Percentiles rank a stretch among this genome's conserved stretches.
phyloP scores from a whole-genome alignment of 2,329 filamentous ascomycete genomes.

The Pochonia chlamydosporia region DNA sequence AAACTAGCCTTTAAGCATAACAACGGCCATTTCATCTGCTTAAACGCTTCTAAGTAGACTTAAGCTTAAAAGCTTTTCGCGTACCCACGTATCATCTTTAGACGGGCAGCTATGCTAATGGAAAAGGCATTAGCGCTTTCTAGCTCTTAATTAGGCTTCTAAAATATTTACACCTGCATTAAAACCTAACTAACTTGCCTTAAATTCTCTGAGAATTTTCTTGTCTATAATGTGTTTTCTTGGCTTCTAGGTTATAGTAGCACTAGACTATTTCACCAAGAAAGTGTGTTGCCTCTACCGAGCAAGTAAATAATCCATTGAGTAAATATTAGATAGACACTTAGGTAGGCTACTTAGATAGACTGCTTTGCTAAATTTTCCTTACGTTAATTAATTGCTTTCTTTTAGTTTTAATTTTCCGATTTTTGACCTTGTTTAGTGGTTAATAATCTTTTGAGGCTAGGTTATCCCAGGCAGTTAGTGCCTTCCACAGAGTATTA shows the following conservation, averaged over 20 bases:
- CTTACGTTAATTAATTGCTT: too few relatives aligned
- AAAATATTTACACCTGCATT: constrained; percentile 5
- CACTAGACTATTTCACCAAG: background rate
- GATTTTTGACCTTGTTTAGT: background rate
- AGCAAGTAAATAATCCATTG: constrained; percentile 1
- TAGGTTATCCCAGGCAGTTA: background rate
- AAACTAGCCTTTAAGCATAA: background rate
- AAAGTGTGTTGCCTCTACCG: background rate
- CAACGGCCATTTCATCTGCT: background rate
- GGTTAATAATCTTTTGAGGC: background rate
- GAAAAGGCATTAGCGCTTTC: constrained; percentile 5
- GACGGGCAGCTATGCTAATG: constrained; percentile 8
- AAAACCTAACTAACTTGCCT: constrained; percentile 6
- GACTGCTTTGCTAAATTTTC: too few relatives aligned
- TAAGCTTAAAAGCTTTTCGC: background rate
- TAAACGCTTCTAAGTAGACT: background rate
- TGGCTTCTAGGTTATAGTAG: background rate
- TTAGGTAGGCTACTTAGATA: too few relatives aligned
- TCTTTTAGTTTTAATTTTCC: background rate
- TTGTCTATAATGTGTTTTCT: constrained; percentile 5
- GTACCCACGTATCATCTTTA: constrained; percentile 6
- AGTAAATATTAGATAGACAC: too few relatives aligned
- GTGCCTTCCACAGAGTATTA: background rate
- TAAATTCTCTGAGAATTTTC: constrained; percentile 5
- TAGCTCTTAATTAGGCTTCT: background rate